phyloP scores from a whole-genome alignment of 306 rosid genomes.

The Styphnolobium japonicum region DNA sequence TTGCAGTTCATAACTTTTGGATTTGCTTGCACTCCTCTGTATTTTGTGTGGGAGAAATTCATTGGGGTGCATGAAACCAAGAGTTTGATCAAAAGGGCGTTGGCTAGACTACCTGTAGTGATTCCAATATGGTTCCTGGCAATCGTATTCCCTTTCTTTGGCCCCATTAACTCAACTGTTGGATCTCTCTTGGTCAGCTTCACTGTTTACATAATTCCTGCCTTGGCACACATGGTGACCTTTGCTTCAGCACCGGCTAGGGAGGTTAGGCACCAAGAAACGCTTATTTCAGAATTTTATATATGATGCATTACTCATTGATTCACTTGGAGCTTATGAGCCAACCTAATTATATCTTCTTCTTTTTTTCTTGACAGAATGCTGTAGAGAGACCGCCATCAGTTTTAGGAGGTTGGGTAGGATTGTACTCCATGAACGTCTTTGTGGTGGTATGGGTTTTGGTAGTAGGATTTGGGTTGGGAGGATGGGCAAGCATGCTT shows the following conservation, averaged over 20 bases:
- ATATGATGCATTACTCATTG: background rate
- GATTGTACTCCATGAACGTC: slow-evolving; percentile 61
- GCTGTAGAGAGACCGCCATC: slow-evolving; percentile 94
- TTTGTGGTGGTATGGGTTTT: slow-evolving; percentile 93
- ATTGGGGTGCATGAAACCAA: slow-evolving; percentile 80
- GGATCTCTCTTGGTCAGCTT: slow-evolving; percentile 98
- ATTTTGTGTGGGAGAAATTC: slow-evolving; percentile 98
- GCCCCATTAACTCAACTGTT: slow-evolving; percentile 93
- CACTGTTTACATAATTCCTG: slow-evolving; percentile 98
- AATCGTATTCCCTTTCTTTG: slow-evolving; percentile 93
- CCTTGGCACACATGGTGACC: slow-evolving; percentile 91
- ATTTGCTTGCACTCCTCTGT: slow-evolving; percentile 96
- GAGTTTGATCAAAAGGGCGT: slow-evolving; percentile 77
- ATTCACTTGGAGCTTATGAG: background rate
- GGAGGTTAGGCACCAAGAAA: slow-evolving; percentile 52
- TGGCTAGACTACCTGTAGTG: slow-evolving; percentile 88
- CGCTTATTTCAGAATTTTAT: background rate
- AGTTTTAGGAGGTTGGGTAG: slow-evolving; percentile 84
- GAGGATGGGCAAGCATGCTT: slow-evolving; percentile 97
- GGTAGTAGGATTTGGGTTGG: slow-evolving; percentile 93
- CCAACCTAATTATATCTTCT: background rate
- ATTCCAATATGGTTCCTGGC: slow-evolving; percentile 97
- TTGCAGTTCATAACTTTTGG: slow-evolving; percentile 96
- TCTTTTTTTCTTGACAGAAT: slow-evolving; percentile 49
- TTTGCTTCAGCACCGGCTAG: slow-evolving; percentile 79